Conservation (phyloP, 169 alveolate species). For the Plasmodium vinckei region DNA sequence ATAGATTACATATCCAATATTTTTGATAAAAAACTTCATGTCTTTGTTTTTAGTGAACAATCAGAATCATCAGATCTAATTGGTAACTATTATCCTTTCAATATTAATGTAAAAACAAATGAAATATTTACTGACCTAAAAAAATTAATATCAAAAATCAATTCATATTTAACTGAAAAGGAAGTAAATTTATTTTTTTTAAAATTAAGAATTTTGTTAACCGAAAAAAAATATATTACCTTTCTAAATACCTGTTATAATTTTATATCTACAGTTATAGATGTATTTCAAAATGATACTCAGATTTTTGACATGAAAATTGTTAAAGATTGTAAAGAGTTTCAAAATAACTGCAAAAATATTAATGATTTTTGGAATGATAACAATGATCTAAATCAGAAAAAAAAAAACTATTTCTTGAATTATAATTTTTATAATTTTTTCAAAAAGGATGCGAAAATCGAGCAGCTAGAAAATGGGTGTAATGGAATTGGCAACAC, state of each 20-base stretch:
- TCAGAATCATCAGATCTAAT: slow-evolving; percentile 93
- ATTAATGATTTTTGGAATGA: slow-evolving; percentile 40
- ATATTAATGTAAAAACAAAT: slow-evolving; percentile 68
- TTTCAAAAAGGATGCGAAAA: slow-evolving; percentile 12
- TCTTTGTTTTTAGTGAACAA: slow-evolving; percentile 94
- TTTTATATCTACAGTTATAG: slow-evolving; percentile 15
- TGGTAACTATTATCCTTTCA: slow-evolving; percentile 89
- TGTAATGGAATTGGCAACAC: slow-evolving; percentile 8
- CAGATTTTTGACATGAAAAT: slow-evolving; percentile 45
- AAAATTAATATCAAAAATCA: slow-evolving; percentile 20
- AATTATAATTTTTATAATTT: slow-evolving; percentile 10
- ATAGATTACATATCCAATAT: slow-evolving; percentile 93
- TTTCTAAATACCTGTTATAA: slow-evolving; percentile 64
- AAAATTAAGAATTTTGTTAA: slow-evolving; percentile 38
- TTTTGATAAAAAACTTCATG: slow-evolving; percentile 90
- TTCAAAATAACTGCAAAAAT: slow-evolving; percentile 24
- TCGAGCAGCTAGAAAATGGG: slow-evolving; percentile 5
- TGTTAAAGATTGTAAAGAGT: slow-evolving; percentile 12
- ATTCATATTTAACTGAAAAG: slow-evolving; percentile 3
- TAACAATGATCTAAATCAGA: background rate
- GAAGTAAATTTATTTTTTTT: slow-evolving; percentile 36
- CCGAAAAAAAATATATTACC: slow-evolving; percentile 66
- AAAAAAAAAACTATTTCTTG: slow-evolving; percentile 27
- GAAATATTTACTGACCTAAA: slow-evolving; percentile 35
- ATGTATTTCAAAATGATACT: slow-evolving; percentile 23